Base-by-base conservation (phyloP, 148 eudicot species). In the Chenopodium berlandieri region DNA sequence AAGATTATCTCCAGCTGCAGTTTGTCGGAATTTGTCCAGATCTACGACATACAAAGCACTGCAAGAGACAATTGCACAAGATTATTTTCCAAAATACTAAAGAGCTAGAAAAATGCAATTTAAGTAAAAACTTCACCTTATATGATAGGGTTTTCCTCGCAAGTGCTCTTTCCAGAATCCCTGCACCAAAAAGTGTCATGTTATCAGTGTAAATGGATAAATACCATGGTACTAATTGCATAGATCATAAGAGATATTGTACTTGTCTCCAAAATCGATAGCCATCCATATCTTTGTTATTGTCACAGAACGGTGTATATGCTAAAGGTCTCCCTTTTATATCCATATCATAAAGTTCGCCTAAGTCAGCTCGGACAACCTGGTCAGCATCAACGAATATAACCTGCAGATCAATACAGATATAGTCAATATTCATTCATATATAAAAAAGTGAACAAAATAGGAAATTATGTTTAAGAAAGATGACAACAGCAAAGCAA, bases 371-470 rank as follows among this genome's bases (percentile, higher is more conserved):
- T 82, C 99, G 85, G 75, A 95, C 97, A 84, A 95, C 79, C 81
- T 95, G 99, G 81, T 95, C 99, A 10, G 99, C 99, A 85, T 95
- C 99, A 58, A 95, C 99, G 76, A 93, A 95, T 91, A 95, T 94
- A 90, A 95, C 99, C 99, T 95, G 93, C 91, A 90, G 27, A 78
- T 52, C 22, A 27, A 72, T 56, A 56, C 22, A 56, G 16, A 56
- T 1, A 82, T 37, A 75, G 11, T 50, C 50, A 31, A 10, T 80
- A 34, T 71, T 25, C 63, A 40, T 84, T 72, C 22, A 40, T 12
- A 52, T 52, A n/a, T 22, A 47, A 25, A 44, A 6, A 73, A 77
- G 44, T 37, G 7, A 46, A 71, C 17, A 19, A 44, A 67, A 72
- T 13, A 0, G n/a, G 50, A 23, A 75, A 25, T 13, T 64, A 19